A percentile compares a stretch with the other conserved stretches of the same genome.
Conservation (phyloP, 192 early-diverging fungal genomes). For the Anaeromyces robustus region DNA sequence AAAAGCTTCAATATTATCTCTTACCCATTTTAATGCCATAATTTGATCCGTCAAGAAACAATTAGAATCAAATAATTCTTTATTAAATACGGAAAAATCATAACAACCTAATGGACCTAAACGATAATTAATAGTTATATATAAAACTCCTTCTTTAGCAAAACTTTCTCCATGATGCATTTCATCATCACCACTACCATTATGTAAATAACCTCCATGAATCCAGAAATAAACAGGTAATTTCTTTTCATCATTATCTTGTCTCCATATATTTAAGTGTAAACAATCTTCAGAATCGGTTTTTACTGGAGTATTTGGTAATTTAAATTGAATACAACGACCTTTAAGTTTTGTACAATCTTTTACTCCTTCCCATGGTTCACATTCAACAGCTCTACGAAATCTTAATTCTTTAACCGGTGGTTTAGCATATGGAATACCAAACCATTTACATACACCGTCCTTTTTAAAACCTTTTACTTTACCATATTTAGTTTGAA, state of each 20-base stretch:
- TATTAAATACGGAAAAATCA: background rate
- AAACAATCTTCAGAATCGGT: slow-evolving; percentile 29
- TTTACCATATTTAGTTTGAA: background rate
- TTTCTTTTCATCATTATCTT: slow-evolving; percentile 4
- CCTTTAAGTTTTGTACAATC: background rate
- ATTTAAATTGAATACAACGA: background rate
- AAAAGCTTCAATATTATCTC: slow-evolving; percentile 42
- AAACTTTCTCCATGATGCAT: background rate
- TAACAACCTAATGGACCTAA: slow-evolving; percentile 20
- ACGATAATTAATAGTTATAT: slow-evolving; percentile 20
- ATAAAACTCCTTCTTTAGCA: background rate
- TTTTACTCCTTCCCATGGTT: background rate
- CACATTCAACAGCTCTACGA: background rate
- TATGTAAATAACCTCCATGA: slow-evolving; percentile 35
- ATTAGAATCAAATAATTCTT: slow-evolving; percentile 7
- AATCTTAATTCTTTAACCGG: background rate
- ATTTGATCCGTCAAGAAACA: slow-evolving; percentile 19
- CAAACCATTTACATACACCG: background rate
- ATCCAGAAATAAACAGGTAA: slow-evolving; percentile 47
- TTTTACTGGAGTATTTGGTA: background rate
- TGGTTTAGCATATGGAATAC: background rate
- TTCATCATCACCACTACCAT: slow-evolving; percentile 9
- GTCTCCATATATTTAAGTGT: slow-evolving; percentile 32
- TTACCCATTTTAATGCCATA: slow-evolving; percentile 36
- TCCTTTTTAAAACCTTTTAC: background rate